Base-by-base conservation (phyloP, 2,329 filamentous ascomycete genomes). In the Cercospora berteroae region DNA sequence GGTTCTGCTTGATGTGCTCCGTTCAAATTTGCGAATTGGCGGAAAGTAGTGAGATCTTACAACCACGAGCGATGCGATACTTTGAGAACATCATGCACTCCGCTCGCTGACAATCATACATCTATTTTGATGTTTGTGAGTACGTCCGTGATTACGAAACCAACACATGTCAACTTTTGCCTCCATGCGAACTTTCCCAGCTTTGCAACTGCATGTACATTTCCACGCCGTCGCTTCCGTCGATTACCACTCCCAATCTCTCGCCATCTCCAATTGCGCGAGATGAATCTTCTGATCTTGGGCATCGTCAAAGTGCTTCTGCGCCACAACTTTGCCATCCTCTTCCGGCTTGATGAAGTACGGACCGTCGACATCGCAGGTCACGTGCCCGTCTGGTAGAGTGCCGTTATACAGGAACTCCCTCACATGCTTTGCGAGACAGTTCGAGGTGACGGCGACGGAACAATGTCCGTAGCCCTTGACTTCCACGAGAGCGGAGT, bases 301-400 rank as follows among this genome's bases (percentile, higher is more conserved):
- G 2, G 63, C 3, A 20, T 64, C 60, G 33, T 69, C 69, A 39
- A 71, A 71, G 23, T 18, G 33, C 65, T 50, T 69, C 55, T 68
- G 67, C 6, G 69, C 64, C 8, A 68, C 65, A 10, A 69, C 59
- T 60, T 71, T 71, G 27, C 70, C 69, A 61, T 72, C 69, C 31
- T 68, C 69, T 58, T 71, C 70, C n/a, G 69, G 71, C 65, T 68
- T 69, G 27, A 71, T 63, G 27, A 72, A 72, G 48, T 72, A 72
- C 23, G 69, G 66, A 16, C 66, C 69, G 33, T 72, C 71, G 12
- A 72, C 71, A 33, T 71, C 67, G 59, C 71, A 72, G 29, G 66
- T 71, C 23, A 66, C 69, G 33, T 72, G 60, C 12, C 60, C 50
- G 20, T 71, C 62, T 18, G 71, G 71, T 10, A 72, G 9, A 10